A percentile compares a stretch with the other conserved stretches of the same genome.
Conservation (phyloP, 2,329 filamentous ascomycete species). For the Venturia oleaginea region DNA sequence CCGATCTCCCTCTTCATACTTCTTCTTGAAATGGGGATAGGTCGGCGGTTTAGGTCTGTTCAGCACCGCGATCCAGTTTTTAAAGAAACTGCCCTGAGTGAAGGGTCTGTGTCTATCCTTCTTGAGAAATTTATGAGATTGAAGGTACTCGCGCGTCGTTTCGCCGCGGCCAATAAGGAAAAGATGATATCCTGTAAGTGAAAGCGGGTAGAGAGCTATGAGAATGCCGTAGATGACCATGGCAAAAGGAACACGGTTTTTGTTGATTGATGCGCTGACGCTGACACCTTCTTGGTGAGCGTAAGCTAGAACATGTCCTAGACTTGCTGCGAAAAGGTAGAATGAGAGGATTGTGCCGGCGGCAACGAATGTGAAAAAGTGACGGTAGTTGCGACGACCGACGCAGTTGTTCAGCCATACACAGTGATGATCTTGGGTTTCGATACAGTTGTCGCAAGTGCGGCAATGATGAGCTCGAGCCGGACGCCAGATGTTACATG, state of each 20-base stretch:
- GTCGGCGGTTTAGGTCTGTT: constrained; percentile 77
- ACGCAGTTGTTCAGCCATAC: constrained; percentile 99
- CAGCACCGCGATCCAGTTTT: constrained; percentile 75
- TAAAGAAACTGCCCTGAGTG: constrained; percentile 63
- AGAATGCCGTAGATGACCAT: constrained; percentile 78
- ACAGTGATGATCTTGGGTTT: constrained; percentile 96
- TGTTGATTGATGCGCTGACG: constrained; percentile 59
- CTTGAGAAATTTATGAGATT: constrained; percentile 89
- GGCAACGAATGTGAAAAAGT: constrained; percentile 88
- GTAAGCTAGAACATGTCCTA: constrained; percentile 76
- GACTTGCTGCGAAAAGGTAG: constrained; percentile 65
- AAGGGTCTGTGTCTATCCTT: constrained; percentile 88
- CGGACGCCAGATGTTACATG: constrained; percentile 94
- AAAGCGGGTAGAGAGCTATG: constrained; percentile 68
- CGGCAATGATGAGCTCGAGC: constrained; percentile 94
- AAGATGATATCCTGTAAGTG: constrained; percentile 78
- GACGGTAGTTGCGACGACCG: constrained; percentile 92
- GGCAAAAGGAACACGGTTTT: constrained; percentile 74
- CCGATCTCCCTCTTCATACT: constrained; percentile 73
- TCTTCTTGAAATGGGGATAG: constrained; percentile 77
- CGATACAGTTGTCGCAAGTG: constrained; percentile 92
- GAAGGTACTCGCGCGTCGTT: constrained; percentile 92
- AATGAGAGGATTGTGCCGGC: constrained; percentile 67
- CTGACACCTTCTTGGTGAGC: constrained; percentile 50
- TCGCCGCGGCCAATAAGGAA: constrained; percentile 87